Conservation (phyloP, 1,139 yeast species). For the Nakaseomyces sp. region DNA sequence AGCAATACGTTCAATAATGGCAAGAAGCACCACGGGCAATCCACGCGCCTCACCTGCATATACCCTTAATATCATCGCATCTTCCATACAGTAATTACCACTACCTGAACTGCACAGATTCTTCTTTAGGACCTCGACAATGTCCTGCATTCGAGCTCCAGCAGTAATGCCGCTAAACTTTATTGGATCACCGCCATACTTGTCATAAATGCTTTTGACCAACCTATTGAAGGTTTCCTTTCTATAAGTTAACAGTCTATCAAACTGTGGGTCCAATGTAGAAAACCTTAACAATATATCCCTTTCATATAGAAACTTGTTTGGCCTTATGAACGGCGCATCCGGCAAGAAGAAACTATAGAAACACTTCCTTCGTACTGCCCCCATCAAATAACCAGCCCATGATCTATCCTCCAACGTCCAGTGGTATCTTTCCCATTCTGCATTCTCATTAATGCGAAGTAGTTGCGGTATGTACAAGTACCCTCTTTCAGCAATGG, state of each 20-base stretch:
- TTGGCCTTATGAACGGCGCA: not conserved
- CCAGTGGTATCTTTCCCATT: constrained; percentile 2
- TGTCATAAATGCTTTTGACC: constrained; percentile 1
- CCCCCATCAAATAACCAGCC: constrained; percentile 2
- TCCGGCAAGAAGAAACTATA: not conserved
- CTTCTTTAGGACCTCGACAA: not conserved
- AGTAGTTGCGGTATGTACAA: constrained; percentile 2
- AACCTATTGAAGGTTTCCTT: constrained; percentile 12
- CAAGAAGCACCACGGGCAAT: constrained; percentile 17
- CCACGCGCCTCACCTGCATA: constrained; percentile 25
- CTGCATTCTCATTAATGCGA: not conserved
- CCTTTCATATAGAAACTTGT: not conserved
- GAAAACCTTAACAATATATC: constrained; percentile 12
- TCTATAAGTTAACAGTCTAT: constrained; percentile 17
- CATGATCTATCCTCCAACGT: constrained; percentile 1
- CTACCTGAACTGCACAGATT: not conserved
- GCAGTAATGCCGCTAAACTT: constrained; percentile 9
- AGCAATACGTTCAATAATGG: constrained; percentile 22
- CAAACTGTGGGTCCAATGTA: constrained; percentile 23
- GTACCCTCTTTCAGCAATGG: not conserved
- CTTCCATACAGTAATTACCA: constrained; percentile 15
- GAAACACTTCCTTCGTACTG: constrained; percentile 4
- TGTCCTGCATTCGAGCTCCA: not conserved
- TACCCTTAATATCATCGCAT: constrained; percentile 22
- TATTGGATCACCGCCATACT: constrained; percentile 11